phyloP scores from a whole-genome alignment of 305 asterid species.

The Nicotiana rustica region DNA sequence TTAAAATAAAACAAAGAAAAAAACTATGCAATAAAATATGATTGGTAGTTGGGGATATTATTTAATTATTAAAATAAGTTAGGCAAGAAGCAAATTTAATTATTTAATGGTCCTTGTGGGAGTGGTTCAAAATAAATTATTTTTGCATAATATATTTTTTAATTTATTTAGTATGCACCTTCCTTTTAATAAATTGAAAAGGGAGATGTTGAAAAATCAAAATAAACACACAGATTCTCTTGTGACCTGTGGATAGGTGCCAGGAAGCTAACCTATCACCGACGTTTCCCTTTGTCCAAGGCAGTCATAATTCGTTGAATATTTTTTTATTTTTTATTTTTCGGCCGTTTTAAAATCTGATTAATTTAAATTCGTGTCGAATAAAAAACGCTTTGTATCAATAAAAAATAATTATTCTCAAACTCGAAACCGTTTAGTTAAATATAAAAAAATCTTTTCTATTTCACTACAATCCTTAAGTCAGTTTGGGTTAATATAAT shows the following conservation, averaged over 20 bases:
- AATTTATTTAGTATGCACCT: background rate
- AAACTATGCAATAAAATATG: background rate
- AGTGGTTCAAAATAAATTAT: background rate
- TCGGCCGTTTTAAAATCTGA: no score
- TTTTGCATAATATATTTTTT: background rate
- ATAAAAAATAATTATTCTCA: no score
- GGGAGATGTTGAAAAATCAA: background rate
- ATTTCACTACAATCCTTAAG: no score
- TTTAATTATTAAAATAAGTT: background rate
- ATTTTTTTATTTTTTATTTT: background rate
- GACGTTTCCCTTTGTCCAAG: background rate
- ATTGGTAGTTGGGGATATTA: background rate
- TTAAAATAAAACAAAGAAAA: background rate
- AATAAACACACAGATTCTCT: background rate
- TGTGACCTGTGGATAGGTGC: background rate
- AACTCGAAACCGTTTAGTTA: no score
- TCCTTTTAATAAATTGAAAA: background rate
- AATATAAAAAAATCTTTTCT: no score
- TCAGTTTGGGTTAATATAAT: no score
- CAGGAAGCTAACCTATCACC: background rate
- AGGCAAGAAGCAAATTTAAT: background rate
- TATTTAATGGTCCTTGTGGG: background rate
- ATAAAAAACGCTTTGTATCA: no score
- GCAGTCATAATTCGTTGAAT: background rate
- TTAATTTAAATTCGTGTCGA: no score